These are phyloP conservation scores for Aspergillus japonicus DNA, from an alignment of 2,329 filamentous ascomycete species.

Conservation along the genomic window DNA sequence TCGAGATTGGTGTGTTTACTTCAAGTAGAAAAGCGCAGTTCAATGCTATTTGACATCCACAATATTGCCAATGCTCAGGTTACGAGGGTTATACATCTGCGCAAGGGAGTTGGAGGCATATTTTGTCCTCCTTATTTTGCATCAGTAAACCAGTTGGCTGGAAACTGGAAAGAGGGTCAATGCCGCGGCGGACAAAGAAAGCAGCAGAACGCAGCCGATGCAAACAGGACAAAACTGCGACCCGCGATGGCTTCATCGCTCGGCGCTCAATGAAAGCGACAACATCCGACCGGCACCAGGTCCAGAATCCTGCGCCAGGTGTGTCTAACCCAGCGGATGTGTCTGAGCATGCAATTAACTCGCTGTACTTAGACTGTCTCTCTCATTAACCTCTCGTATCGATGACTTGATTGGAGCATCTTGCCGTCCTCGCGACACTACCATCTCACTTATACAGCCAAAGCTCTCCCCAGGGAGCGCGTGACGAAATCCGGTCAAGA, in stretches of 20 bases:
- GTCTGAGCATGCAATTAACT: neutral
- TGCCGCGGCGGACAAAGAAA: no score
- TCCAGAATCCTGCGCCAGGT: neutral
- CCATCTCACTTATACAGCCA: constrained; percentile 2
- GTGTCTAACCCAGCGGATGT: neutral
- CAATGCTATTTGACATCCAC: no score
- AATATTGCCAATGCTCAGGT: no score
- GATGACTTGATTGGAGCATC: constrained; percentile 14
- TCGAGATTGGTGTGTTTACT: no score
- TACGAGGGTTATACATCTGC: no score
- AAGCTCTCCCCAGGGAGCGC: constrained; percentile 14
- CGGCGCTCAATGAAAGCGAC: neutral
- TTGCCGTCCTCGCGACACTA: constrained; percentile 4
- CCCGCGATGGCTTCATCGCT: constrained; percentile 7
- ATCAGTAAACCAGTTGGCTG: no score
- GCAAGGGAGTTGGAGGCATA: no score
- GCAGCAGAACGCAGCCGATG: neutral
- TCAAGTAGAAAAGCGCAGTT: no score
- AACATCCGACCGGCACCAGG: neutral
- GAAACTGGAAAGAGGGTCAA: no score
- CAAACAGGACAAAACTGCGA: constrained; percentile 23
- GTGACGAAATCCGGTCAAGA: constrained; percentile 41
- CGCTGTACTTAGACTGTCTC: neutral
- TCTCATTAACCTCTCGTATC: neutral
- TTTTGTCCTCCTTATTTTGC: no score